A percentile compares a stretch with the other conserved stretches of the same genome.
These are phyloP conservation scores for Daldinia grandis DNA, from an alignment of 495 filamentous ascomycete species.

Conservation along the genomic window DNA sequence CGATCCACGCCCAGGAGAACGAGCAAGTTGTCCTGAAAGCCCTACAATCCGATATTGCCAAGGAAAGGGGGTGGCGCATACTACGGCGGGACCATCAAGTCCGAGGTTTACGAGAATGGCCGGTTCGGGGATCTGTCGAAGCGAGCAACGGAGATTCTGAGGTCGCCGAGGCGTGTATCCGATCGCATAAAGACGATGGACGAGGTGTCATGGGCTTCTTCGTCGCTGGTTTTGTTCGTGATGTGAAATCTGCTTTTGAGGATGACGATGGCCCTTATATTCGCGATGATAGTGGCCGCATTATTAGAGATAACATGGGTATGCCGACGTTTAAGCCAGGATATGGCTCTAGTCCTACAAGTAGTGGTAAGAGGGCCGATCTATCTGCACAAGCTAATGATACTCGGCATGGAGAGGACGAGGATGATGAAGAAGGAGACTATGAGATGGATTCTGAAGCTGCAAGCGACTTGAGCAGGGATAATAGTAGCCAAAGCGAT, in stretches of 20 bases:
- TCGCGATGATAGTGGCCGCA: constrained; percentile 49
- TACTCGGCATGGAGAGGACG: constrained; percentile 30
- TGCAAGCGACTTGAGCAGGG: constrained; percentile 12
- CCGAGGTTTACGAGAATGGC: constrained; percentile 74
- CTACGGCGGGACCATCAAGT: constrained; percentile 75
- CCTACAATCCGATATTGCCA: constrained; percentile 70
- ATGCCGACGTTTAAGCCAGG: constrained; percentile 53
- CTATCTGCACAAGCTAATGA: constrained; percentile 6
- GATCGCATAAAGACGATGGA: constrained; percentile 80
- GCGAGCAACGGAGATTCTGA: constrained; percentile 48
- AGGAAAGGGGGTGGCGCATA: constrained; percentile 76
- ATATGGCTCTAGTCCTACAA: constrained; percentile 17
- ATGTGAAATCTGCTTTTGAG: constrained; percentile 29
- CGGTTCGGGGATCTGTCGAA: constrained; percentile 67
- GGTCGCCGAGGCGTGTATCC: constrained; percentile 75
- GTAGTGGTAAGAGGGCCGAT: neutral
- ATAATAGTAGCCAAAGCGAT: constrained; percentile 16
- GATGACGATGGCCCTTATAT: constrained; percentile 47
- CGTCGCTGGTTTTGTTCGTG: constrained; percentile 50
- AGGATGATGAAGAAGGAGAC: constrained; percentile 41
- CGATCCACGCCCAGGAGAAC: constrained; percentile 84
- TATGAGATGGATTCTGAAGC: constrained; percentile 39
- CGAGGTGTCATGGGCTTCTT: constrained; percentile 67
- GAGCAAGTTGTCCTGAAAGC: constrained; percentile 81
- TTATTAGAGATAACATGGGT: constrained; percentile 48